A percentile compares a stretch with the other conserved stretches of the same genome.
Evolutionary conservation across 2,329 filamentous ascomycete genomes (phyloP).

Genomic region (Fusarium compactum): DNA sequence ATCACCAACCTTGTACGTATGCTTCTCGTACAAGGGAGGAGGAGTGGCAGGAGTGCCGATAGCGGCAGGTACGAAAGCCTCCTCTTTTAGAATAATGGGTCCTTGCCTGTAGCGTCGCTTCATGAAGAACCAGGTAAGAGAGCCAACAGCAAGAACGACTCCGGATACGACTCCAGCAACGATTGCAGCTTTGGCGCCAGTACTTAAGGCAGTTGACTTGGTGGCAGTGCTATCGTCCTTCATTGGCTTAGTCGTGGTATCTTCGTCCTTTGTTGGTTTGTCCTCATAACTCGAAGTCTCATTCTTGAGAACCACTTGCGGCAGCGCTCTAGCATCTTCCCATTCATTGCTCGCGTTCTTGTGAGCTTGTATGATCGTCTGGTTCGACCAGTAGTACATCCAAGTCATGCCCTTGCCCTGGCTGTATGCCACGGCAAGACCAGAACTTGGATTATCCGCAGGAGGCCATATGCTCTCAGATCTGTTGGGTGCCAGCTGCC

Average conservation of each 20-base stretch:
- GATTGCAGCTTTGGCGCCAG: too few relatives aligned
- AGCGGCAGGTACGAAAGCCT: too few relatives aligned
- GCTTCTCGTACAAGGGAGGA: too few relatives aligned
- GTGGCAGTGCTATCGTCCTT: too few relatives aligned
- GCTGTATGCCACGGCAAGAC: background rate
- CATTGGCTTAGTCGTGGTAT: background rate
- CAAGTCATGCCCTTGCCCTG: background rate
- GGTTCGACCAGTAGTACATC: constrained; percentile 7
- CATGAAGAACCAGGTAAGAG: too few relatives aligned
- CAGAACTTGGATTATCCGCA: background rate
- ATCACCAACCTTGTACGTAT: too few relatives aligned
- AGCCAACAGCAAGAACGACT: too few relatives aligned
- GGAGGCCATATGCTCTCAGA: constrained; percentile 2
- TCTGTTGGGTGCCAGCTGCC: constrained; percentile 2
- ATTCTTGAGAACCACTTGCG: background rate
- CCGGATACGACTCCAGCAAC: too few relatives aligned
- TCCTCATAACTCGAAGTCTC: background rate
- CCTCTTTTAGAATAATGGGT: too few relatives aligned
- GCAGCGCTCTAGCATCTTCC: background rate
- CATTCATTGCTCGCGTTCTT: background rate
- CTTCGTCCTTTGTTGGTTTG: background rate
- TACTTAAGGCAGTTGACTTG: background rate
- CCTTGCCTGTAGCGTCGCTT: too few relatives aligned
- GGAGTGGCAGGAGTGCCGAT: too few relatives aligned
- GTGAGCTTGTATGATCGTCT: background rate